phyloP scores from a whole-genome alignment of 805 yeast genomes.

The Metschnikowia bowlesiae region DNA sequence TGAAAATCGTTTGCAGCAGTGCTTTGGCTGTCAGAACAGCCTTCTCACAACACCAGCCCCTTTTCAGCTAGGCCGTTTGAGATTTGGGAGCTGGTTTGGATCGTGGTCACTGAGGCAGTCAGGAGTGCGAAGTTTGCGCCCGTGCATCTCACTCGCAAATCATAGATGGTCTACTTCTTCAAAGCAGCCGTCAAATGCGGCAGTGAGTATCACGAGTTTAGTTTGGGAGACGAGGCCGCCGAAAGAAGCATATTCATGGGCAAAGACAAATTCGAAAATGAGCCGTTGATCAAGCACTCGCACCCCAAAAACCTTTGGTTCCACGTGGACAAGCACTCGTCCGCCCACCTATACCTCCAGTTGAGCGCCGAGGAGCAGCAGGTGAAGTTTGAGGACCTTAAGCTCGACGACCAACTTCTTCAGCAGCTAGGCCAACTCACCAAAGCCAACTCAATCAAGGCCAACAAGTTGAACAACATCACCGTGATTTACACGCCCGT shows the following conservation, averaged over 20 bases:
- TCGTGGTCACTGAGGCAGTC: too few relatives aligned
- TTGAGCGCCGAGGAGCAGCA: conserved; percentile 44
- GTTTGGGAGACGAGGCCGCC: conserved; percentile 7
- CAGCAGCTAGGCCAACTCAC: conserved; percentile 61
- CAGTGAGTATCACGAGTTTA: conserved; percentile 16
- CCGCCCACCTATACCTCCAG: conserved; percentile 73
- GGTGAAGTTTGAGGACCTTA: conserved; percentile 36
- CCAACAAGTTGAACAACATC: conserved; percentile 63
- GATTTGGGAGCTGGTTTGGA: too few relatives aligned
- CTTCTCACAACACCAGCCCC: too few relatives aligned
- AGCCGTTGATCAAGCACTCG: conserved; percentile 53
- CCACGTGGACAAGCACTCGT: conserved; percentile 71
- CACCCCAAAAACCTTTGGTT: conserved; percentile 71
- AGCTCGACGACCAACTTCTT: conserved; percentile 42
- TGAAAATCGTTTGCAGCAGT: too few relatives aligned
- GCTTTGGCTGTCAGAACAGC: too few relatives aligned
- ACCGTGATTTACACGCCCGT: conserved; percentile 73
- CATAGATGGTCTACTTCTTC: conserved; percentile 17
- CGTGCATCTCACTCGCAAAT: neutral
- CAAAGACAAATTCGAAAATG: conserved; percentile 65
- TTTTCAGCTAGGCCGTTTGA: too few relatives aligned
- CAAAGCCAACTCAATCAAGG: conserved; percentile 73
- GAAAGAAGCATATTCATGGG: conserved; percentile 54
- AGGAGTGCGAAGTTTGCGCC: neutral
- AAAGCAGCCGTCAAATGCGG: conserved; percentile 10